Evolutionary conservation across 2,329 filamentous ascomycete species (phyloP), one percentile per base, ranked within the genome.

Genomic region (Trematosphaeria pertusa): DNA sequence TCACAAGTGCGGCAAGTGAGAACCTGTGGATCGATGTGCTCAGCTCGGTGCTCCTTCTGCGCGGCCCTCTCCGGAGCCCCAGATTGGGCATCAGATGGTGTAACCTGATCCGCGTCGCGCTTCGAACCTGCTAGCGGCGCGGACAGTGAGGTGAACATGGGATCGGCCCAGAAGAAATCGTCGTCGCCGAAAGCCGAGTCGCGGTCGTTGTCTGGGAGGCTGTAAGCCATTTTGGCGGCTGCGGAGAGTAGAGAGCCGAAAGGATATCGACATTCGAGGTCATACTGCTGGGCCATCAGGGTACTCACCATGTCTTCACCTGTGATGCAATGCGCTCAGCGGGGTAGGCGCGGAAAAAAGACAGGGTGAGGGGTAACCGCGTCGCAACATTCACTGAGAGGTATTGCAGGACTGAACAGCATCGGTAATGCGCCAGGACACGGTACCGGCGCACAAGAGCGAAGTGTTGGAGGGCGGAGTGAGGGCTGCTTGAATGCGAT

Each of bases 101-200:
- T 58, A 47, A 59, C 51, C 42, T 51, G 44, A 46, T 56, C 57
- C 39, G 58, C 62, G 52, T 54, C 53, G 45, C 67, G 66, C 60
- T 71, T 71, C 48, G 62, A 61, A 24, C 65, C 67, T 46, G 64
- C 64, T 37, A 67, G 45, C n/a, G 59, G 54, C 20, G 54, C 39
- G 38, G 55, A 42, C 50, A 52, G 37, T 21, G 52, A 46, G 20
- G 59, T 44, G 43, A 65, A 62, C 65, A 69, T 69, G 40, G 62
- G 46, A 52, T 61, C 54, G 37, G 48, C 39, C 38, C 40, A 52
- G 48, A 54, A 52, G 46, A 62, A 57, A 45, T 55, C 43, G 36
- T 64, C 61, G 50, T 70, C 65, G 39, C 59, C 65, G 61, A 64
- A 68, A 37, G 65, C 56, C 30, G 63, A 67, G 33, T 68, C 64